Evolutionary conservation across 805 yeast genomes (phyloP).

Genomic region (Nakazawaea peltata): DNA sequence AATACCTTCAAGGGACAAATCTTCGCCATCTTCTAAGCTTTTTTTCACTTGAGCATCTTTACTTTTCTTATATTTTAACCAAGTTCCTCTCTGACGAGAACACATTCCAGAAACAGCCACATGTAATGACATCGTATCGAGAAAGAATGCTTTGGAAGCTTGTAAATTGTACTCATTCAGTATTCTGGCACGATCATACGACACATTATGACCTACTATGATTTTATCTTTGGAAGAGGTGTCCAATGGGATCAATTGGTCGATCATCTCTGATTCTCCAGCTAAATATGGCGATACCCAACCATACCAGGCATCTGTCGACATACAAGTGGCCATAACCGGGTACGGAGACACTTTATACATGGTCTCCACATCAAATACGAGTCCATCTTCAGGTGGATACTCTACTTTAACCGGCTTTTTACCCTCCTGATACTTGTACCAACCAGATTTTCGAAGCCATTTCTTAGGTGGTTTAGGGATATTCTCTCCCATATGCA

Average conservation of each 20-base stretch:
- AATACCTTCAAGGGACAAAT: slow-evolving; percentile 12
- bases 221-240: slow-evolving; percentile 40
- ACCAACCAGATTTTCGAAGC: slow-evolving; percentile 72
- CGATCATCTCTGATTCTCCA: slow-evolving; percentile 36
- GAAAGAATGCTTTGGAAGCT: slow-evolving; percentile 62
- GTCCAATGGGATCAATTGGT: slow-evolving; percentile 76
- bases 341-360: slow-evolving; percentile 72
- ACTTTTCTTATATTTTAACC: slow-evolving; percentile 51
- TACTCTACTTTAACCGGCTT: slow-evolving; percentile 49
- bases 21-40: slow-evolving; percentile 14
- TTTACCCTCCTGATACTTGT: slow-evolving; percentile 50
- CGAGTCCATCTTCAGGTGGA: slow-evolving; percentile 67
- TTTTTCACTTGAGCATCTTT: slow-evolving; percentile 12
- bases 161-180: slow-evolving; percentile 71
- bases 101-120: slow-evolving; percentile 89
- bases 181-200: slow-evolving; percentile 85
- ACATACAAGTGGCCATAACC: slow-evolving; percentile 72
- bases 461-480: slow-evolving; percentile 43
- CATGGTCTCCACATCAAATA: slow-evolving; percentile 85
- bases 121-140: slow-evolving; percentile 93
- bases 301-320: slow-evolving; percentile 78
- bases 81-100: slow-evolving; percentile 78
- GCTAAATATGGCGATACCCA: slow-evolving; percentile 90
- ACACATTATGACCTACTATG: slow-evolving; percentile 83
- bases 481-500: slow-evolving; percentile 23